These are phyloP conservation scores for Gamarada debralockiae DNA, from an alignment of 495 filamentous ascomycete genomes.

Conservation along the genomic window DNA sequence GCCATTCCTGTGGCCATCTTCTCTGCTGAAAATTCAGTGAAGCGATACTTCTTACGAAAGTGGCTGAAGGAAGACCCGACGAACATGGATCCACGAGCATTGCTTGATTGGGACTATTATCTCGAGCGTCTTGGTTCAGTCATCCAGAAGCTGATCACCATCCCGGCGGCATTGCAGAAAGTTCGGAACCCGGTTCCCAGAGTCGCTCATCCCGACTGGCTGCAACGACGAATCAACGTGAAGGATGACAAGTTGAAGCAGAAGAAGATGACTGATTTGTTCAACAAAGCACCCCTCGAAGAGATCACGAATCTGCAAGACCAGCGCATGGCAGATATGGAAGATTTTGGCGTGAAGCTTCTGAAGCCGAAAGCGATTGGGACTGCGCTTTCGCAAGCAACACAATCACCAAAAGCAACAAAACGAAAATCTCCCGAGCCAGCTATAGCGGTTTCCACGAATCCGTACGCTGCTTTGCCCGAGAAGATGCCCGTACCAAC, in stretches of 20 bases:
- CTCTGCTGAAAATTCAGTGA: conserved; percentile 82
- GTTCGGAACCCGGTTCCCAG: conserved; percentile 90
- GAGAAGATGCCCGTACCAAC: conserved; percentile 80
- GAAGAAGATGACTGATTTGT: conserved; percentile 96
- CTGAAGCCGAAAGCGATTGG: conserved; percentile 69
- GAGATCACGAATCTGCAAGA: conserved; percentile 68
- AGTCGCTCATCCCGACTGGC: conserved; percentile 93
- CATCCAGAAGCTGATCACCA: conserved; percentile 98
- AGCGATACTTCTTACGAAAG: conserved; percentile 85
- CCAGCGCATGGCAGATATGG: conserved; percentile 65
- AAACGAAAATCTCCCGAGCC: conserved; percentile 80
- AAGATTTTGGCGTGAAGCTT: conserved; percentile 68
- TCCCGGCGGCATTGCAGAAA: conserved; percentile 94
- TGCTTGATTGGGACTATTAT: conserved; percentile 98
- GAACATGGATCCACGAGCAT: conserved; percentile 82
- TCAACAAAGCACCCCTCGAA: conserved; percentile 70
- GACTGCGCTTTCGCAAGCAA: conserved; percentile 44
- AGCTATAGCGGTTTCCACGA: conserved; percentile 50
- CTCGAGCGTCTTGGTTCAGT: conserved; percentile 91
- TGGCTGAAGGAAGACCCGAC: conserved; percentile 93
- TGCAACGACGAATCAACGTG: conserved; percentile 85
- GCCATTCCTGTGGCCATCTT: conserved; percentile 97
- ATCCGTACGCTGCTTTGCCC: conserved; percentile 83
- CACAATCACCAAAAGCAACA: conserved; percentile 43
- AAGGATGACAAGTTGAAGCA: conserved; percentile 98